A percentile compares a stretch with the other conserved stretches of the same genome.
Evolutionary conservation across 176 grass and related monocot genomes (phyloP).

Genomic region (Hyparrhenia diplandra): DNA sequence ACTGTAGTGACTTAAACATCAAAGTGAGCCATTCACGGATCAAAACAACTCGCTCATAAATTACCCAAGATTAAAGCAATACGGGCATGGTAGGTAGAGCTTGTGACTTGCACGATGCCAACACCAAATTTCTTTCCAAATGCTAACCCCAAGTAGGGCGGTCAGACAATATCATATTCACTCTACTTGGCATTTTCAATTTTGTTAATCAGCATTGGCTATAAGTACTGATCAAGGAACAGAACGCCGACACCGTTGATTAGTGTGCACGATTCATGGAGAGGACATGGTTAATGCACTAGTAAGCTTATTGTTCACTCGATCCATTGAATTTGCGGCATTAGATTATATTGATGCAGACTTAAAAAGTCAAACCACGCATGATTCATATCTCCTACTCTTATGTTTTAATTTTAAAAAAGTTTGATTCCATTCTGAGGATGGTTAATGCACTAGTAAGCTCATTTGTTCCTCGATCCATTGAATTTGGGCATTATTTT

Average conservation of each 20-base stretch:
- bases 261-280: constrained; percentile 8
- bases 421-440: neutral
- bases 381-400: too few species aligned
- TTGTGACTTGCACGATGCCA: neutral
- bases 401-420: neutral
- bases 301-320: neutral
- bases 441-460: neutral
- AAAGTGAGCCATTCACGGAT: neutral
- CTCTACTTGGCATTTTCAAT: constrained; percentile 7
- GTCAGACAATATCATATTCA: neutral
- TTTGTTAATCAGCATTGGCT: neutral
- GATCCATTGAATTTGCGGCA: neutral
- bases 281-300: neutral
- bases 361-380: neutral
- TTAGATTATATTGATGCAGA: neutral
- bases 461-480: neutral
- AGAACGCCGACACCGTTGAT: neutral
- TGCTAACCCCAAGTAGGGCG: neutral
- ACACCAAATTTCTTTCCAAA: neutral
- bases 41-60: neutral
- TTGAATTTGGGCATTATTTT: neutral
- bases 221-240: neutral
- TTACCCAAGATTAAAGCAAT: neutral
- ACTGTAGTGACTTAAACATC: neutral
- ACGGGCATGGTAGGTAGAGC: neutral